Evolutionary conservation across 1,139 yeast species (phyloP).

Genomic region (Ogataea hybrid): DNA sequence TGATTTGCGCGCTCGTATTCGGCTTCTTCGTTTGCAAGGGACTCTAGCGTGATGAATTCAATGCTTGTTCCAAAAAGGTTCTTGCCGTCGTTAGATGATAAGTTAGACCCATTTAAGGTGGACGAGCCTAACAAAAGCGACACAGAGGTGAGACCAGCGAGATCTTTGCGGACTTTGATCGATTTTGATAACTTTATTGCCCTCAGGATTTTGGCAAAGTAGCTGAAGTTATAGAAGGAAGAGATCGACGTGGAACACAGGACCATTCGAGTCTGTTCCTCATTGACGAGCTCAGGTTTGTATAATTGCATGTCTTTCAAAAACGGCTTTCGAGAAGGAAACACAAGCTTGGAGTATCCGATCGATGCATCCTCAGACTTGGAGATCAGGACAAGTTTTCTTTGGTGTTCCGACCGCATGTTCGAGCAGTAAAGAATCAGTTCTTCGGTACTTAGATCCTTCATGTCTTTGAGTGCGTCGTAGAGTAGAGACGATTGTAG

Average conservation of each 20-base stretch:
- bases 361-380: conserved; percentile 36
- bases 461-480: conserved; percentile 65
- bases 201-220: conserved; percentile 51
- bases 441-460: conserved; percentile 60
- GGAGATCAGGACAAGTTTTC: conserved; percentile 54
- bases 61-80: conserved; percentile 54
- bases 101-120: conserved; percentile 7
- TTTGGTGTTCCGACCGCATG: conserved; percentile 19
- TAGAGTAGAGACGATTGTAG: conserved; percentile 63
- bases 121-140: conserved; percentile 38
- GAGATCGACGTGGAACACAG: conserved; percentile 26
- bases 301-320: conserved; percentile 49
- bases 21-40: conserved; percentile 30
- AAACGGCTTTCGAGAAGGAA: conserved; percentile 63
- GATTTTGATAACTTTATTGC: conserved; percentile 58
- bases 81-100: conserved; percentile 26
- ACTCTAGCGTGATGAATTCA: conserved; percentile 59
- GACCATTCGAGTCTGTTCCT: conserved; percentile 30
- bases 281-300: conserved; percentile 22
- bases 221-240: conserved; percentile 50
- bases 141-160: conserved; percentile 50
- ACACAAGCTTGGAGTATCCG: conserved; percentile 65
- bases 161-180: conserved; percentile 59
- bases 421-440: conserved; percentile 49
- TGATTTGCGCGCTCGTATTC: conserved; percentile 12